These are phyloP conservation scores for Mycena chlorophos DNA, from an alignment of 768 basidiomycete species.

Conservation along the genomic window DNA sequence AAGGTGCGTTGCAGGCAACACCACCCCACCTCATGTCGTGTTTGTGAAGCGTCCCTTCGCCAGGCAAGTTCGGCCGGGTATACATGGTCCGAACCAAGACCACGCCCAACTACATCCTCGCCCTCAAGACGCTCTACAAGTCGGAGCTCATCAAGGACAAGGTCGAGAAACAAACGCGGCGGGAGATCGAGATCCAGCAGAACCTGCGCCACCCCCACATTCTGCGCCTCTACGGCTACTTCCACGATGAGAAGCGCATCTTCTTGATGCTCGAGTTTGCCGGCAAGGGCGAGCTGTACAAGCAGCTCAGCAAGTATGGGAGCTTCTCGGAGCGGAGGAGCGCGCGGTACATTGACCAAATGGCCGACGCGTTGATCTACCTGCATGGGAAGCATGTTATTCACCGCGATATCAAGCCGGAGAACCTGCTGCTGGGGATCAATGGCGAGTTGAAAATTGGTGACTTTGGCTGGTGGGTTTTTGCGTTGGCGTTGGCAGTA, in stretches of 20 bases:
- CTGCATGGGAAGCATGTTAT: conserved; percentile 96
- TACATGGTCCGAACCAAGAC: conserved; percentile 96
- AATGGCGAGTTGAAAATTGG: conserved; percentile 98
- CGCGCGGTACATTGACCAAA: conserved; percentile 91
- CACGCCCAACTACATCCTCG: conserved; percentile 89
- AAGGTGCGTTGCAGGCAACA: conserved; percentile 33
- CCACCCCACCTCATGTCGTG: background rate
- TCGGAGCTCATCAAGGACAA: conserved; percentile 88
- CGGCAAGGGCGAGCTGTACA: conserved; percentile 95
- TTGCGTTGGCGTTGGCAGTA: background rate
- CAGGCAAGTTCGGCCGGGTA: conserved; percentile 95
- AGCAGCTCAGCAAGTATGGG: conserved; percentile 84
- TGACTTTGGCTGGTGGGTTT: conserved; percentile 93
- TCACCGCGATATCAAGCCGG: conserved; percentile 98
- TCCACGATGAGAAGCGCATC: conserved; percentile 96
- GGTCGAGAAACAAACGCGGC: conserved; percentile 95
- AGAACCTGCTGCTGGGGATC: conserved; percentile 91
- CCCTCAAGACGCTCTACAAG: conserved; percentile 96
- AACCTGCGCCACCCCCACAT: conserved; percentile 95
- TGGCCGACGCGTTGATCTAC: conserved; percentile 94
- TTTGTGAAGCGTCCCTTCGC: background rate
- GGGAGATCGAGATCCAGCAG: conserved; percentile 98
- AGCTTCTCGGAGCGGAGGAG: conserved; percentile 87
- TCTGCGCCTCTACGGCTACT: conserved; percentile 92
- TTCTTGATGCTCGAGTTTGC: conserved; percentile 99